phyloP scores from a whole-genome alignment of 306 rosid species.

The Vigna radiata region DNA sequence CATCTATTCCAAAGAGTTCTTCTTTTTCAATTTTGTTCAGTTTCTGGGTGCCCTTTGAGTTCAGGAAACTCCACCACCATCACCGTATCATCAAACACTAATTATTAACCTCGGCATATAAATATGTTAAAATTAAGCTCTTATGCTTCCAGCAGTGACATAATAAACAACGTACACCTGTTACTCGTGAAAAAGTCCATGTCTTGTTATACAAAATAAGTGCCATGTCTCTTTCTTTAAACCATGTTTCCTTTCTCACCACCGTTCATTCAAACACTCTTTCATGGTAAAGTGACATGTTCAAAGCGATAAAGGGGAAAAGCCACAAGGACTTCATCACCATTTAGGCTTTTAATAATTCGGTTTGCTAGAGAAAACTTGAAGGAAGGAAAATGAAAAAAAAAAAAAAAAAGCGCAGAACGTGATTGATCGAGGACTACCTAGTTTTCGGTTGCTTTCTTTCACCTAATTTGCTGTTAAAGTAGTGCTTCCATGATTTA shows the following conservation, averaged over 20 bases:
- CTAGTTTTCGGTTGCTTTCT: conserved; percentile 52
- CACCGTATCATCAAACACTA: not conserved
- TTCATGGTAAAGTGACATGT: conserved; percentile 53
- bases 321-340: conserved; percentile 49
- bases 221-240: conserved; percentile 39
- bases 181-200: conserved; percentile 22
- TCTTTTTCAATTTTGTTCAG: not conserved
- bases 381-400: conserved; percentile 43
- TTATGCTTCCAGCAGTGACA: not conserved
- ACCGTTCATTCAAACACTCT: conserved; percentile 48
- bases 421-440: conserved; percentile 50
- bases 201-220: conserved; percentile 25
- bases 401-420: conserved; percentile 32
- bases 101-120: not conserved
- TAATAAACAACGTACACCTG: not conserved
- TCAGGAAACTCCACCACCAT: not conserved
- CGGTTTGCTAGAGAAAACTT: conserved; percentile 41
- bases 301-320: conserved; percentile 49
- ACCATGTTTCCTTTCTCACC: conserved; percentile 38
- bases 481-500: conserved; percentile 46
- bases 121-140: not conserved
- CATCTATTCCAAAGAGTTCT: not conserved
- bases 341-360: conserved; percentile 71
- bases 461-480: conserved; percentile 52
- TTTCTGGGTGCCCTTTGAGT: conserved; percentile 15